Base-by-base conservation (phyloP, 108 stramenopile species). In the Asterionellopsis glacialis region DNA sequence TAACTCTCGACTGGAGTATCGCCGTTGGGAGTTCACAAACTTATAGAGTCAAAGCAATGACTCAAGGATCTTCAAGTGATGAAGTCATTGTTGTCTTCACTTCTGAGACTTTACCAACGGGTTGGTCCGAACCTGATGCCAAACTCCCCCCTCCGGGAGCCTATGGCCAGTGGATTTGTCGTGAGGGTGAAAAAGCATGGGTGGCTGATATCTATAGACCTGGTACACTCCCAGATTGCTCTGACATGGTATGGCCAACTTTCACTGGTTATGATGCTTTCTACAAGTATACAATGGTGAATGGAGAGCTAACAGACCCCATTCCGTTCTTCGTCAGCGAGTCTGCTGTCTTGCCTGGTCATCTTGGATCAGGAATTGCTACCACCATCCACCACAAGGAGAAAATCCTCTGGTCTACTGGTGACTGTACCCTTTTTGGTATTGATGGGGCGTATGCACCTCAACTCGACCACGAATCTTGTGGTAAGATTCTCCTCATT, bases 81-180 rank as follows among this genome's bases (percentile, higher is more conserved):
- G 47, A 48, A 21, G 47, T 48, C 21, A 48, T 48, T 21, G 47
- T 48, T 48, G 47, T 48, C 9, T 48, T 48, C 19, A 16, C 16
- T 5, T 48, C 47, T 9, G 5, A 16, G 19, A 48, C 47, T 2
- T 21, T 48, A 48, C 47, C 47, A 2, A 9, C 2, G 9, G 47
- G 9, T 19, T 48, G 47, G 47, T 16, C 16, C 47, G 47, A 48
- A 21, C 19, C 47, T 19, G 47, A 48, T 9, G 47, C 19, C 9
- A 48, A 48, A 9, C 33, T 33, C 7, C 33, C 33, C 7, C 33
- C 33, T 33, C 33, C 33, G 7, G 33, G 7, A 7, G 33, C 33
- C 2, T 33, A 7, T 2, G 33, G 33, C 33, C 33, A 33, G 7
- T 33, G 33, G 33, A 5, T 33, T 7, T 33, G 33, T 33, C 2